phyloP scores from a whole-genome alignment of 345 rosid species.

The Euclidium syriacum region DNA sequence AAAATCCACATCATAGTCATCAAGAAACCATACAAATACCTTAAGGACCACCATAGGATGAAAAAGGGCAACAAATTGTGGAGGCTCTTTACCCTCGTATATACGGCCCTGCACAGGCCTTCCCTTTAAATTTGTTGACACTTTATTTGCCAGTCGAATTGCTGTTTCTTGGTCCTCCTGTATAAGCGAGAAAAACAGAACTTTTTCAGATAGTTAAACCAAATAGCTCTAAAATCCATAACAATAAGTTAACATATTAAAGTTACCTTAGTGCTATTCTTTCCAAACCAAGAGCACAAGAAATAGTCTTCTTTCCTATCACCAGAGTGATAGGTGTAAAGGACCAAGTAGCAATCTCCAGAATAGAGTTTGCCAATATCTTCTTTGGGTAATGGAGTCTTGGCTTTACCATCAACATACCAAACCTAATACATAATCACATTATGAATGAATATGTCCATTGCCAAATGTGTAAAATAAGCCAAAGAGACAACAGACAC shows the following conservation, averaged over 20 bases:
- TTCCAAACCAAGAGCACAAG: conserved; percentile 92
- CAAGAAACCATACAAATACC: conserved; percentile 40
- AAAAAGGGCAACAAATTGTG: conserved; percentile 90
- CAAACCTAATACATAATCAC: conserved; percentile 61
- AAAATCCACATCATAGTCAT: neutral
- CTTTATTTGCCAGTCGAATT: conserved; percentile 58
- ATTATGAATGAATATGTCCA: neutral
- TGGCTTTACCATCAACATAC: conserved; percentile 75
- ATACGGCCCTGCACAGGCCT: conserved; percentile 93
- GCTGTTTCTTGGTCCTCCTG: conserved; percentile 92
- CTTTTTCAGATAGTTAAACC: neutral
- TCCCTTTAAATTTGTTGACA: conserved; percentile 84
- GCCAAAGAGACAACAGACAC: conserved; percentile 36
- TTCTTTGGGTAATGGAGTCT: conserved; percentile 73
- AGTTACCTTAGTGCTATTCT: conserved; percentile 75
- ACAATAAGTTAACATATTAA: neutral
- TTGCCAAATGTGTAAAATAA: neutral
- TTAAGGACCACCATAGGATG: conserved; percentile 91
- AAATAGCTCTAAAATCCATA: neutral
- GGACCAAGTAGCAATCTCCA: conserved; percentile 93
- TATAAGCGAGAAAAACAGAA: conserved; percentile 1
- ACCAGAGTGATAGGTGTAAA: conserved; percentile 86
- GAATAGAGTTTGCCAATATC: conserved; percentile 88
- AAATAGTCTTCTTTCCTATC: conserved; percentile 94
- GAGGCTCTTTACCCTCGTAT: conserved; percentile 91